Evolutionary conservation across 495 filamentous ascomycete species (phyloP), one percentile per base, ranked within the genome.

Genomic region (Lasiosphaeria hispida): DNA sequence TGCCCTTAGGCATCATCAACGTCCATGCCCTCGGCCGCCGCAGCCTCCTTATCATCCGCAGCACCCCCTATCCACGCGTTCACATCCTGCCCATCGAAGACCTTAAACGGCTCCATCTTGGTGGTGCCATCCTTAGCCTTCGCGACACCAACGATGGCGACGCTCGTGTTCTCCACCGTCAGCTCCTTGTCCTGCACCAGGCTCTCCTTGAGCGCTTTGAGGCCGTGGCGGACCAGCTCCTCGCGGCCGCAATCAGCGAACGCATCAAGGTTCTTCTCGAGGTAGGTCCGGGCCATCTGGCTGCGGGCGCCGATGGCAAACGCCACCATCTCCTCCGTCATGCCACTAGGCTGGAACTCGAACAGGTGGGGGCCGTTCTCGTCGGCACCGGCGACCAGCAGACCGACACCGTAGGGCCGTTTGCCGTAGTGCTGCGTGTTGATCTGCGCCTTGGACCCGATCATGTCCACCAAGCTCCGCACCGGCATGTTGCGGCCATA

Each of bases 391-490:
- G 92, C 92, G 48, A 97, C 87, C 35, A 98, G 83, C 39, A 98
- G 80, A 1, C 94, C 94, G 13, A 98, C 93, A 68, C 94, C 94
- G 75, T 98, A 98, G 10, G 94, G 94, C 55, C 94, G 88, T 73
- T 91, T 92, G 60, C 93, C 93, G 79, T 96, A 96, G 67, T 95
- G 88, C 77, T 98, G 94, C 53, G 94, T 98, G 81, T 97, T 96
- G 62, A 87, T 88, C 77, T 98, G 94, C 38, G 94, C 94, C 75
- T 96, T 93, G 75, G 96, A 91, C 64, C 87, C 93, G 70, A 98
- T 97, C 72, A 91, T 86, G 18, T 82, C 79, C 51, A 96, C 91
- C 63, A 97, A 89, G 34, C 88, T 87, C 69, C 90, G 85, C 70
- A 97, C 78, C 13, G 89, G 89, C 65, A 98, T 92, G 55, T 91